A percentile compares a stretch with the other conserved stretches of the same genome.
These are phyloP conservation scores for Ormosia semicastrata DNA, from an alignment of 306 rosid genomes.

Conservation along the genomic window DNA sequence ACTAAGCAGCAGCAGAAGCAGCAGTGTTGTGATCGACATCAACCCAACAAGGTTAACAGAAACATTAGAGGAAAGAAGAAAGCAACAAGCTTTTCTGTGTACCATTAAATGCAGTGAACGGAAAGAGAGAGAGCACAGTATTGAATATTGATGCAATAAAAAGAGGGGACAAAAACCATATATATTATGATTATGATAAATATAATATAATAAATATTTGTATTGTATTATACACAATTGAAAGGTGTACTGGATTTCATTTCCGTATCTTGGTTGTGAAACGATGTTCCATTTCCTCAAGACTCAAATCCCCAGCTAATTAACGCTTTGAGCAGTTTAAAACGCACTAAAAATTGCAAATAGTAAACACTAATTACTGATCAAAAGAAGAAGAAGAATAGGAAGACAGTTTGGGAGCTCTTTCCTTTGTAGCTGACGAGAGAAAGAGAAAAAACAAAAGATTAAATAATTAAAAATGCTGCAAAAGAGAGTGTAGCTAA, in stretches of 20 bases:
- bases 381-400: background rate
- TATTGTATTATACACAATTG: slow-evolving; percentile 38
- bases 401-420: slow-evolving; percentile 14
- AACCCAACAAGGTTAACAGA: slow-evolving; percentile 45
- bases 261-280: background rate
- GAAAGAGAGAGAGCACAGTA: slow-evolving; percentile 9
- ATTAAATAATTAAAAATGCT: slow-evolving; percentile 9
- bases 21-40: slow-evolving; percentile 38
- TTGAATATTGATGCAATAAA: slow-evolving; percentile 1
- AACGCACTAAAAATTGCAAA: slow-evolving; percentile 18
- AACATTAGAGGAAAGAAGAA: slow-evolving; percentile 33
- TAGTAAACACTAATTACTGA: slow-evolving; percentile 20
- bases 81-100: slow-evolving; percentile 44
- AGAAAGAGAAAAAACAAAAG: background rate
- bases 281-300: slow-evolving; percentile 24
- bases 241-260: slow-evolving; percentile 28
- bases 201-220: slow-evolving; percentile 3
- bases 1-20: slow-evolving; percentile 40
- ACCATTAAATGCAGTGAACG: slow-evolving; percentile 33
- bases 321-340: slow-evolving; percentile 27
- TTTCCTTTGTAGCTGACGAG: background rate
- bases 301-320: slow-evolving; percentile 33
- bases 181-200: background rate
- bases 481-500: slow-evolving; percentile 21
- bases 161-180: background rate